Evolutionary conservation across 129 eudicot genomes (phyloP).

Genomic region (Artemisia annua): DNA sequence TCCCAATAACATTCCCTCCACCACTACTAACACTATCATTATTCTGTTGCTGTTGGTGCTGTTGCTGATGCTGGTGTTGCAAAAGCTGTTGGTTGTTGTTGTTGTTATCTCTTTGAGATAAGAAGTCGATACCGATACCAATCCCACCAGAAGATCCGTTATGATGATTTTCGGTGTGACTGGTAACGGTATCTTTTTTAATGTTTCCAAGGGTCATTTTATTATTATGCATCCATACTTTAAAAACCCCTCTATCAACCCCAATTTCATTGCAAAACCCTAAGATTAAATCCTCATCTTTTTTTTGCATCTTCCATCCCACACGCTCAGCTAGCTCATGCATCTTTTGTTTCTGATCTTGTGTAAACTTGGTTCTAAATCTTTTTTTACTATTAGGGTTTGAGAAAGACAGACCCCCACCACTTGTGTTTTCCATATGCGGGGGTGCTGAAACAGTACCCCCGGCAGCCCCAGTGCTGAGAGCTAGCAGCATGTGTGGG

Average conservation of each 20-base stretch:
- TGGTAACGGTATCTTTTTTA: slow-evolving; percentile 27
- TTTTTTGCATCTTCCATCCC: slow-evolving; percentile 88
- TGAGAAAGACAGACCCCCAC: neutral
- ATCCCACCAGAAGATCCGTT: slow-evolving; percentile 22
- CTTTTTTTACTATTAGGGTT: slow-evolving; percentile 52
- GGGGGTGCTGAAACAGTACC: no score
- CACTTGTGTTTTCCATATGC: no score
- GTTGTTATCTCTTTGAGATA: slow-evolving; percentile 2
- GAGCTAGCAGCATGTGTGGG: slow-evolving; percentile 88
- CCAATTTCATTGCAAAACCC: slow-evolving; percentile 63
- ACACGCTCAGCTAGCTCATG: slow-evolving; percentile 65
- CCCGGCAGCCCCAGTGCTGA: slow-evolving; percentile 37
- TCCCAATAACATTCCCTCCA: slow-evolving; percentile 35
- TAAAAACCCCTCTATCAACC: slow-evolving; percentile 69
- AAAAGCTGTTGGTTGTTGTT: neutral
- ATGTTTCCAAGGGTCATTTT: slow-evolving; percentile 62
- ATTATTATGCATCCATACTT: slow-evolving; percentile 94
- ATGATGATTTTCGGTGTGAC: slow-evolving; percentile 15
- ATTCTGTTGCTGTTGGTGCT: slow-evolving; percentile 25
- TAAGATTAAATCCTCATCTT: slow-evolving; percentile 52
- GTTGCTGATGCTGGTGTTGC: slow-evolving; percentile 31
- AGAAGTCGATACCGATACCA: slow-evolving; percentile 28
- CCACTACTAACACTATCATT: slow-evolving; percentile 36
- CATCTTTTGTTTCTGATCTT: slow-evolving; percentile 71
- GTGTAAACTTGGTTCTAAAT: slow-evolving; percentile 62